These are phyloP conservation scores for Stephanocyclus meneghinianus DNA, from an alignment of 352 stramenopile genomes.

Conservation along the genomic window DNA sequence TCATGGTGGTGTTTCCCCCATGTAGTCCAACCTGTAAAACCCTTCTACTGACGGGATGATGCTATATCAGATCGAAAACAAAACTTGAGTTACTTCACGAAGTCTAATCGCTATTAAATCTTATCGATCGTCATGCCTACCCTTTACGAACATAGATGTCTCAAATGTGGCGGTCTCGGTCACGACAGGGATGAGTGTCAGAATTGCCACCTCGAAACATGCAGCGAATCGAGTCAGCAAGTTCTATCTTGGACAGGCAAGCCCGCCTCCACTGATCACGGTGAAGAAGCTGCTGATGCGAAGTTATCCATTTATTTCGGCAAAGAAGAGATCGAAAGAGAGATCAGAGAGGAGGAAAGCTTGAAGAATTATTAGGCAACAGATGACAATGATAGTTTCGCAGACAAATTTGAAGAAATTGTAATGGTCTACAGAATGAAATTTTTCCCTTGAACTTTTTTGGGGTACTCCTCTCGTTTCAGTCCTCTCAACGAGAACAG, in stretches of 20 bases:
- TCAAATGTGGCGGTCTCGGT: constrained; percentile 35
- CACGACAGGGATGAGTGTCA: constrained; percentile 29
- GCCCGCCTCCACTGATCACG: not conserved
- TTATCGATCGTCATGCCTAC: constrained; percentile 32
- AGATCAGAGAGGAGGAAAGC: constrained; percentile 8
- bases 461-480: constrained; percentile 66
- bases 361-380: not conserved
- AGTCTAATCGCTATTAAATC: not conserved
- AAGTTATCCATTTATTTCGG: not conserved
- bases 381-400: not conserved
- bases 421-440: constrained; percentile 20
- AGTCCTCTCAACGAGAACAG: constrained; percentile 80
- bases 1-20: too few species aligned
- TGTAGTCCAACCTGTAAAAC: too few species aligned
- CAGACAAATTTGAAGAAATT: not conserved
- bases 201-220: constrained; percentile 14
- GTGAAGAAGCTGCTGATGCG: constrained; percentile 7
- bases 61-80: too few species aligned
- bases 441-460: constrained; percentile 71
- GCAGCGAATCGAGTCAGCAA: constrained; percentile 18
- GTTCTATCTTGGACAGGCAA: not conserved
- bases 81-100: too few species aligned
- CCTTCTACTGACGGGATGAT: too few species aligned
- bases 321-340: not conserved
- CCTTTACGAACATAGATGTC: constrained; percentile 37